These are phyloP conservation scores for Fusarium paranaense DNA, from an alignment of 2,329 filamentous ascomycete species.

Conservation along the genomic window DNA sequence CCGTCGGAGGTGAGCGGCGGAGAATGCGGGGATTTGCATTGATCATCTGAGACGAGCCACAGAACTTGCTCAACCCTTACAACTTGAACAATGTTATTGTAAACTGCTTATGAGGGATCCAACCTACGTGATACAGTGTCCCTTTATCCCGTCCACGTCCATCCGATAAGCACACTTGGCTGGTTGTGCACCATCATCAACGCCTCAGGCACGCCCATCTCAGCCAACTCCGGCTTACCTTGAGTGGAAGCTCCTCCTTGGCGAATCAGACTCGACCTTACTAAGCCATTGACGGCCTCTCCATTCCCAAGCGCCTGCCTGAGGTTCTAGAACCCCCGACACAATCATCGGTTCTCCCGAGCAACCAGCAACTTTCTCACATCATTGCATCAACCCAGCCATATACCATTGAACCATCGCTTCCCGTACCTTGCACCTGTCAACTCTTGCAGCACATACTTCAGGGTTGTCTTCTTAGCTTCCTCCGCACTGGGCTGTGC, in stretches of 20 bases:
- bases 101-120: not conserved
- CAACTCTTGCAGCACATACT: not conserved
- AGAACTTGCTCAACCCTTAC: not conserved
- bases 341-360: slow-evolving; percentile 13
- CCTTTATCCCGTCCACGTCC: not conserved
- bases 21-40: slow-evolving; percentile 19
- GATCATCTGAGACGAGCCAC: slow-evolving; percentile 4
- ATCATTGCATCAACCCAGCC: slow-evolving; percentile 25
- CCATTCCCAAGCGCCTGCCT: not conserved
- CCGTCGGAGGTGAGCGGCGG: not conserved
- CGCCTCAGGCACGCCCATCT: not conserved
- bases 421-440: not conserved
- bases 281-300: slow-evolving; percentile 25
- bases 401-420: slow-evolving; percentile 4
- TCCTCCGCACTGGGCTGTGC: not conserved
- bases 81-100: not conserved
- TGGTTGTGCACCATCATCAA: not conserved
- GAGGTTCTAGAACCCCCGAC: slow-evolving; percentile 28
- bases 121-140: not conserved
- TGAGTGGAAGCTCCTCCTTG: not conserved
- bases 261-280: slow-evolving; percentile 18
- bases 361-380: slow-evolving; percentile 10
- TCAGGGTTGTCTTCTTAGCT: not conserved
- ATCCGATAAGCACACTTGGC: not conserved
- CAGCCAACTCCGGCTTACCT: not conserved